Conservation (phyloP, 495 filamentous ascomycete genomes). For the Annulohypoxylon nitens region DNA sequence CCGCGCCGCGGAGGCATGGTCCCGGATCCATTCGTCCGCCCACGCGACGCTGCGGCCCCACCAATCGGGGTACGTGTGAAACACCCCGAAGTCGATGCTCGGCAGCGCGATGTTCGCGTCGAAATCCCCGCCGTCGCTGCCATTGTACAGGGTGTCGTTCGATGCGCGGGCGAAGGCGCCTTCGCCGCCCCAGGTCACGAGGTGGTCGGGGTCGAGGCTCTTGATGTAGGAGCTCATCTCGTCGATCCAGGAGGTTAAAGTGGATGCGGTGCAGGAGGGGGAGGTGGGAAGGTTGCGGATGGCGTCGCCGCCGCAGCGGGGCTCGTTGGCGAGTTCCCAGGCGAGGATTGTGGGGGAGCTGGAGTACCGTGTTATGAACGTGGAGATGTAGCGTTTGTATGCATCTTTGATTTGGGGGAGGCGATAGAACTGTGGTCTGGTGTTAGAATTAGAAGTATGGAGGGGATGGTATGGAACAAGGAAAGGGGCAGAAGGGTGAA, state of each 20-base stretch:
- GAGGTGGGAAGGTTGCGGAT: conserved; percentile 51
- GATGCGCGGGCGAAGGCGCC: conserved; percentile 47
- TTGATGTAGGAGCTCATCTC: conserved; percentile 73
- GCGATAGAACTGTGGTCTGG: conserved; percentile 68
- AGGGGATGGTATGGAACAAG: background rate
- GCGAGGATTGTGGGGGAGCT: conserved; percentile 71
- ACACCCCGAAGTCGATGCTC: conserved; percentile 72
- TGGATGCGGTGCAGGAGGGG: conserved; percentile 62
- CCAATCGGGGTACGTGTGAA: conserved; percentile 71
- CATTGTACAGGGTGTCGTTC: conserved; percentile 56
- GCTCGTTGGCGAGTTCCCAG: conserved; percentile 81
- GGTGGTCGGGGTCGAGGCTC: conserved; percentile 70
- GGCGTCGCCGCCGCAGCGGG: conserved; percentile 69
- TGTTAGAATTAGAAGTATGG: background rate
- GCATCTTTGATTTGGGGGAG: conserved; percentile 65
- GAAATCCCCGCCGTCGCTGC: conserved; percentile 70
- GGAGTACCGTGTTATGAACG: conserved; percentile 72
- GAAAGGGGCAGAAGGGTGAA: no score
- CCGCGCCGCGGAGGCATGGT: conserved; percentile 67
- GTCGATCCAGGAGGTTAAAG: conserved; percentile 73
- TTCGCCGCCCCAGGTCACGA: conserved; percentile 77
- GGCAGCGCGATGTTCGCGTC: conserved; percentile 63
- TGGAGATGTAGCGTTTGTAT: conserved; percentile 73
- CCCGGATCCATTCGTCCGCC: conserved; percentile 67
- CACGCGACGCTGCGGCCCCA: conserved; percentile 56